Percentiles rank a stretch among this genome's conserved stretches.
These are phyloP conservation scores for Pyricularia grisea DNA, from an alignment of 2,329 filamentous ascomycete genomes.

Conservation along the genomic window DNA sequence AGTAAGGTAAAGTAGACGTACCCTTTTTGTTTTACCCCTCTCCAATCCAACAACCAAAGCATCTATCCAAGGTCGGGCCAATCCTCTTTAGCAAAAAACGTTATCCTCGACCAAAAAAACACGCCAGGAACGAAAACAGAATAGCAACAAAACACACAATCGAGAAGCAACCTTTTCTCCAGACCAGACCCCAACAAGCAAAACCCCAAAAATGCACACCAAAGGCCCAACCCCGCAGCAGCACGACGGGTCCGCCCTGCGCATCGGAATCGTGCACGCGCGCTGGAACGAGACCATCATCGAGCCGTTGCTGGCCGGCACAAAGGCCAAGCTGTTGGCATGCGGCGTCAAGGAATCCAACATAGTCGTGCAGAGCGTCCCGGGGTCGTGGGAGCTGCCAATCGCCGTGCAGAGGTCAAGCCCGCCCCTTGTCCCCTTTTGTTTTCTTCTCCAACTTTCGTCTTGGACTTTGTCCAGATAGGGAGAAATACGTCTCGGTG, in stretches of 20 bases:
- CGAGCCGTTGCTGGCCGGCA: constrained; percentile 70
- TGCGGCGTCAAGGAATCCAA: constrained; percentile 81
- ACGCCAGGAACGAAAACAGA: neutral
- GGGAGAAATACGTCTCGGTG: neutral
- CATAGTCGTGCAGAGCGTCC: constrained; percentile 82
- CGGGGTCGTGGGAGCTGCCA: constrained; percentile 90
- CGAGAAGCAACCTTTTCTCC: neutral
- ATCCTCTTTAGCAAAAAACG: neutral
- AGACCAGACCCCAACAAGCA: neutral
- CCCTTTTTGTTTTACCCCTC: neutral
- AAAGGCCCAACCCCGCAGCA: constrained; percentile 49
- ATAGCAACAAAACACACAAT: neutral
- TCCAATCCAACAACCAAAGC: neutral
- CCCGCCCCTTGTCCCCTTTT: constrained; percentile 6
- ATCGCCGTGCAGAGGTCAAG: constrained; percentile 75
- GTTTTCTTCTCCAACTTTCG: neutral
- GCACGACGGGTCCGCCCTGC: constrained; percentile 62
- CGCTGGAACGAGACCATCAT: constrained; percentile 92
- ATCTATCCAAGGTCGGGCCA: neutral
- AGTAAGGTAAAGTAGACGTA: neutral
- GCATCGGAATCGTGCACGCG: constrained; percentile 91
- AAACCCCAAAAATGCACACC: constrained; percentile 31
- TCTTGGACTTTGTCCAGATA: too few species aligned
- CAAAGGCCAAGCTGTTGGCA: constrained; percentile 65
- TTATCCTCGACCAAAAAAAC: neutral